Base-by-base conservation (phyloP, 106 monocot species). In the Platanthera zijinensis region DNA sequence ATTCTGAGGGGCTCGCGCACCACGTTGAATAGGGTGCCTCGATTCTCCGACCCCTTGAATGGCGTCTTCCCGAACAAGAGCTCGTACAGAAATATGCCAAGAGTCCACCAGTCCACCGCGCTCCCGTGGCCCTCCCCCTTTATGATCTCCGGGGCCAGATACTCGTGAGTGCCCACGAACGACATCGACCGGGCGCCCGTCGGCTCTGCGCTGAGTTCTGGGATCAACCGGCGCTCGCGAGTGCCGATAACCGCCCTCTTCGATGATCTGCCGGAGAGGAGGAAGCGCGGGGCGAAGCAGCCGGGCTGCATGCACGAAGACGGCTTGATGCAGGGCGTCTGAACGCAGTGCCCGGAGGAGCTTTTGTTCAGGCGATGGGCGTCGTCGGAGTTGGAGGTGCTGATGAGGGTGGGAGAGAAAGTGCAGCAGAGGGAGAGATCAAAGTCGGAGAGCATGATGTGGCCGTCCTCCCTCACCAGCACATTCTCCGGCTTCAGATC, bases 401-500 rank as follows among this genome's bases (percentile, higher is more conserved):
- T 69, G 47, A 69, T 22, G 6, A 69, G 69, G 46, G 69, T 69
- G 47, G 69, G 69, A 69, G 69, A 69, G 69, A 69, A 69, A 8
- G 69, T 69, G 69, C 69, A 69, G 69, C 69, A 22, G 2, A 69
- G 69, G 5, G 69, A 69, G 39, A 69, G 69, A 69, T 69, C 69
- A 13, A 69, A 69, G 17, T 69, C 69, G 9, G 69, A 69, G 30
- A 69, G 46, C 69, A 69, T 69, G 69, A 69, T 69, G 69, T 69
- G 69, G 10, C 69, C 69, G 17, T 69, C 69, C 46, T 69, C 69
- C 8, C 69, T 69, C 46, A 69, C 47, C 69, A 69, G 12, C 13
- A 69, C 69, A 47, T 69, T 69, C 69, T 69, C 69, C 22, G 69
- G 69, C 69, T 69, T 69, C 11, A 69, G 69, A 15, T 69, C 69